These are phyloP conservation scores for Melampsora americana DNA, from an alignment of 1,284 basidiomycete genomes.

Conservation along the genomic window DNA sequence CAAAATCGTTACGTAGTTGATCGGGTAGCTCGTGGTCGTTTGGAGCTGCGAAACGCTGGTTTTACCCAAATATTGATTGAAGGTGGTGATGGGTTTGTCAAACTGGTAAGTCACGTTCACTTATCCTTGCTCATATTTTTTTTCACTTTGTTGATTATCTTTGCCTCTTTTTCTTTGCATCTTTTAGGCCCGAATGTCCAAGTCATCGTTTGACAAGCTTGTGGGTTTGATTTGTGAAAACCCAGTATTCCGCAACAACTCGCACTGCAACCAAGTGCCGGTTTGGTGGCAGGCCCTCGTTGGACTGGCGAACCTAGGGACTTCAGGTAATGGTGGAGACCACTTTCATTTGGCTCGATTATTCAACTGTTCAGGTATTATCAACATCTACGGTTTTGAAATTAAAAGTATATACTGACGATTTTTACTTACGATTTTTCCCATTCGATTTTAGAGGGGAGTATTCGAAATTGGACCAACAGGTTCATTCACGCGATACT, in stretches of 20 bases:
- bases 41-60: not conserved
- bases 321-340: too few species aligned
- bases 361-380: not conserved
- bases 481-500: not conserved
- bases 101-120: not conserved
- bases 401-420: too few species aligned
- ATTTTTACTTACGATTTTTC: too few species aligned
- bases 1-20: not conserved
- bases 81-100: not conserved
- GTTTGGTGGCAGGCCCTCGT: too few species aligned
- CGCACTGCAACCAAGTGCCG: too few species aligned
- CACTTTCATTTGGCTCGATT: too few species aligned
- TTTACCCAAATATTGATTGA: not conserved
- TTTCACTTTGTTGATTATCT: too few species aligned
- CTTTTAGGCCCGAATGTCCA: slow-evolving; percentile 2
- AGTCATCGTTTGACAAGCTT: not conserved
- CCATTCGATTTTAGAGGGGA: not conserved
- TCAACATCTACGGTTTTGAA: too few species aligned
- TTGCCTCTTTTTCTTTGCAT: not conserved
- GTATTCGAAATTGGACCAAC: too few species aligned
- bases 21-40: not conserved
- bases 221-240: not conserved
- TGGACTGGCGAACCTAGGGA: too few species aligned
- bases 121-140: too few species aligned
- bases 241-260: not conserved